Evolutionary conservation across 1,139 yeast species (phyloP).

Genomic region (Pichia sp.): DNA sequence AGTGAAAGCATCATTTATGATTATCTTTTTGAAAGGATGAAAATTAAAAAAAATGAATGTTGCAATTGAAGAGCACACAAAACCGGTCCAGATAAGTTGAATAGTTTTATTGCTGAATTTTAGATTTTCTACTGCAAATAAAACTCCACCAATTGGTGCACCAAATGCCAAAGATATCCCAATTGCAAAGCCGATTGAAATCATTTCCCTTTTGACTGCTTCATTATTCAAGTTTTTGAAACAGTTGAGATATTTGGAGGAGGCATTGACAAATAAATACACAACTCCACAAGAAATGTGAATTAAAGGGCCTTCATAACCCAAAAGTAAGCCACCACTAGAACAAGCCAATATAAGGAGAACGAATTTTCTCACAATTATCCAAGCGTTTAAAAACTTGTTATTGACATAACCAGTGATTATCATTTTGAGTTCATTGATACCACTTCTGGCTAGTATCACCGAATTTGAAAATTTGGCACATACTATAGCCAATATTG

Average conservation of each 20-base stretch:
- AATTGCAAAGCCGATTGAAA: conserved; percentile 85
- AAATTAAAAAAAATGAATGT: conserved; percentile 56
- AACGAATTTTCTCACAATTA: conserved; percentile 40
- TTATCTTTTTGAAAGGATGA: conserved; percentile 50
- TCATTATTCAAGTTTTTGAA: conserved; percentile 44
- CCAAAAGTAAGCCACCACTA: conserved; percentile 74
- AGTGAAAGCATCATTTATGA: conserved; percentile 50
- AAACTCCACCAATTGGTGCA: conserved; percentile 91
- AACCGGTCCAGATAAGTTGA: conserved; percentile 71
- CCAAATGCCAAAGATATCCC: conserved; percentile 93
- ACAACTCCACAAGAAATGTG: conserved; percentile 75
- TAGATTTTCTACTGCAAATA: conserved; percentile 73
- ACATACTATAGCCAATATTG: conserved; percentile 27
- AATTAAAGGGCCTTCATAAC: conserved; percentile 91
- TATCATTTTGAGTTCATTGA: conserved; percentile 58
- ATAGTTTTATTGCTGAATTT: conserved; percentile 57
- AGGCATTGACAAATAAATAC: conserved; percentile 29
- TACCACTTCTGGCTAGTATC: conserved; percentile 43
- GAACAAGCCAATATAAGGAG: conserved; percentile 63
- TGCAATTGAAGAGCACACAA: conserved; percentile 68
- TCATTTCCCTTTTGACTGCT: conserved; percentile 51
- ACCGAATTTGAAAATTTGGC: conserved; percentile 25
- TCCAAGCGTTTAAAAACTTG: conserved; percentile 38
- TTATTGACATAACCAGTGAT: conserved; percentile 50
- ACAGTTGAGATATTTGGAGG: conserved; percentile 9